Evolutionary conservation across 2,329 filamentous ascomycete species (phyloP).

Genomic region (Aurifilum marmelostoma): DNA sequence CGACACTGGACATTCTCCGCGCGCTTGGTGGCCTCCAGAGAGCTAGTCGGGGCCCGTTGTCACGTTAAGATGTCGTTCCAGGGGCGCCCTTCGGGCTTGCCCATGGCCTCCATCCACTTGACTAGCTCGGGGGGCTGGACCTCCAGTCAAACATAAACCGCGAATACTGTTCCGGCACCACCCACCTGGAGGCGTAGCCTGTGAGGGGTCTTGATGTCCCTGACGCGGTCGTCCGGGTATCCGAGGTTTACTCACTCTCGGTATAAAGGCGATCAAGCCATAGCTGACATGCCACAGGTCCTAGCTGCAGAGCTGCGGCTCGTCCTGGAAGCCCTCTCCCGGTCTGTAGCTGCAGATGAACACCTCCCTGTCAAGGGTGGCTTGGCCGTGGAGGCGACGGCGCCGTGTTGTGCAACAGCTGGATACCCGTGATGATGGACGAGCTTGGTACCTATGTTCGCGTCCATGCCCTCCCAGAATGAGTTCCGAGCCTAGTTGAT

Average conservation of each 20-base stretch:
- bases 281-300: slow-evolving; percentile 57
- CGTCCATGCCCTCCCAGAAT: slow-evolving; percentile 53
- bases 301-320: slow-evolving; percentile 60
- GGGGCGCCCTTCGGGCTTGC: slow-evolving; percentile 45
- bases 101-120: slow-evolving; percentile 51
- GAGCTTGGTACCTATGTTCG: slow-evolving; percentile 39
- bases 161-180: slow-evolving; percentile 35
- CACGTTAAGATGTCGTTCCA: slow-evolving; percentile 43
- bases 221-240: slow-evolving; percentile 51
- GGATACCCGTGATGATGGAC: slow-evolving; percentile 61
- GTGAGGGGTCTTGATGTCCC: slow-evolving; percentile 52
- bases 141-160: slow-evolving; percentile 44
- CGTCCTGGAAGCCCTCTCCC: slow-evolving; percentile 57
- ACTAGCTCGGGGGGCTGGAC: slow-evolving; percentile 48
- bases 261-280: slow-evolving; percentile 59
- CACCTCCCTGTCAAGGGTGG: slow-evolving; percentile 48
- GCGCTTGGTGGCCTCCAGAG: neutral
- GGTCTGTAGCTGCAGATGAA: slow-evolving; percentile 46
- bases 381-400: slow-evolving; percentile 49
- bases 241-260: slow-evolving; percentile 59
- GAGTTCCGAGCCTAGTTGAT: slow-evolving; percentile 48
- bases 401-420: slow-evolving; percentile 66
- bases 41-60: neutral
- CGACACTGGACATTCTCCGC: neutral
- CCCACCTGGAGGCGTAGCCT: slow-evolving; percentile 50